Conservation (phyloP, 805 yeast species). For the Kluyveromyces siamensis region DNA sequence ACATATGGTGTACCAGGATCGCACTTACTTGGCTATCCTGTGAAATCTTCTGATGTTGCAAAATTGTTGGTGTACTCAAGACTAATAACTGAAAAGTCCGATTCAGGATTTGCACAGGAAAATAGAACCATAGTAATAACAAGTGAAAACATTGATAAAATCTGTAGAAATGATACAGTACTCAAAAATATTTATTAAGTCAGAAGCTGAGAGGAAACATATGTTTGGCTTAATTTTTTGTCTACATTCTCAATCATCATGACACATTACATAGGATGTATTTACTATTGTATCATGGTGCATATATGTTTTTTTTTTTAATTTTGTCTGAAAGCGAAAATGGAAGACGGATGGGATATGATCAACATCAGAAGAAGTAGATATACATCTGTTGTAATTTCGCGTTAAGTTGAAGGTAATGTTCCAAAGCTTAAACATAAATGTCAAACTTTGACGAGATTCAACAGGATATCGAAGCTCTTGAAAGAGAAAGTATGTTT, state of each 20-base stretch:
- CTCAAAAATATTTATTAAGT: too few relatives aligned
- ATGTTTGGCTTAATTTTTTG: too few relatives aligned
- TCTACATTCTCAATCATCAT: too few relatives aligned
- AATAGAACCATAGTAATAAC: conserved; percentile 16
- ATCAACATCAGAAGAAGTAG: too few relatives aligned
- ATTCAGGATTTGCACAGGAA: conserved; percentile 5
- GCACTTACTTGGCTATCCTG: conserved; percentile 15
- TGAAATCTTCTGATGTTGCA: conserved; percentile 2
- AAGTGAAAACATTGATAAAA: not conserved
- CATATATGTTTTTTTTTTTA: too few relatives aligned
- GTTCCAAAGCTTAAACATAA: not conserved
- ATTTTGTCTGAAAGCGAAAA: too few relatives aligned
- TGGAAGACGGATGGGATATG: too few relatives aligned
- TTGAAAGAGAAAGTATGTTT: conserved; percentile 27
- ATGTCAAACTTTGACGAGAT: conserved; percentile 26
- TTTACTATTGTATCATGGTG: too few relatives aligned
- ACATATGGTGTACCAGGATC: conserved; percentile 18
- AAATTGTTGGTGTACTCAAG: not conserved
- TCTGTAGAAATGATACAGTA: not conserved
- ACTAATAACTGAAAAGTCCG: not conserved
- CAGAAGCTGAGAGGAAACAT: too few relatives aligned
- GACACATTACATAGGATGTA: too few relatives aligned
- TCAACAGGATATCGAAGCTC: conserved; percentile 30
- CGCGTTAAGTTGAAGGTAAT: not conserved
- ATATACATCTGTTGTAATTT: too few relatives aligned